Evolutionary conservation across 2,329 filamentous ascomycete genomes (phyloP).

Genomic region (Blumeria graminis): DNA sequence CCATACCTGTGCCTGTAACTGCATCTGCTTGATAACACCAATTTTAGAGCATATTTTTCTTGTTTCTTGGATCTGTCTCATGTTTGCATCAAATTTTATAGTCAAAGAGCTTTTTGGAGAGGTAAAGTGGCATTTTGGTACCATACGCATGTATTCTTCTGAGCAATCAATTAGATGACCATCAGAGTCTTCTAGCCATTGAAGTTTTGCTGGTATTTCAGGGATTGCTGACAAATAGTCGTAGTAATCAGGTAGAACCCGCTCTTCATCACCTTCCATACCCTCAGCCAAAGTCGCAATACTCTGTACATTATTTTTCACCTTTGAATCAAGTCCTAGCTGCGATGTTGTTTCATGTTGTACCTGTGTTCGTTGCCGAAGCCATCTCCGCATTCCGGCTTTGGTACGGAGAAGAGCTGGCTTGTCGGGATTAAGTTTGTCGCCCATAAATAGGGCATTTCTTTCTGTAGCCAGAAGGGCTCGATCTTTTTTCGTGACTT

Average conservation of each 20-base stretch:
- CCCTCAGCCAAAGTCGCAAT: constrained; percentile 74
- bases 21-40: constrained; percentile 97
- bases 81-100: constrained; percentile 68
- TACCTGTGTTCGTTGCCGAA: constrained; percentile 53
- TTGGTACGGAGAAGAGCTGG: constrained; percentile 68
- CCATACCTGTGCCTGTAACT: constrained; percentile 76
- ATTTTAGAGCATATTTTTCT: constrained; percentile 92
- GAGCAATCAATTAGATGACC: constrained; percentile 72
- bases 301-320: constrained; percentile 24
- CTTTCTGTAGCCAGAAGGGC: constrained; percentile 69
- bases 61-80: constrained; percentile 89
- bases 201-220: constrained; percentile 51
- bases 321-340: constrained; percentile 19
- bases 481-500: constrained; percentile 90
- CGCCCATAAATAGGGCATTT: constrained; percentile 62
- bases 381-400: constrained; percentile 70
- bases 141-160: constrained; percentile 59
- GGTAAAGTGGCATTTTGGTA: constrained; percentile 51
- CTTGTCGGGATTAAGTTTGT: constrained; percentile 66
- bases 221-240: constrained; percentile 68
- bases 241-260: constrained; percentile 82
- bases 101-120: constrained; percentile 51
- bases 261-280: constrained; percentile 65
- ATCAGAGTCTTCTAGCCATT: constrained; percentile 76
- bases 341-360: constrained; percentile 21